These are phyloP conservation scores for Macaranga tanarius DNA, from an alignment of 441 rosid genomes.

Conservation along the genomic window DNA sequence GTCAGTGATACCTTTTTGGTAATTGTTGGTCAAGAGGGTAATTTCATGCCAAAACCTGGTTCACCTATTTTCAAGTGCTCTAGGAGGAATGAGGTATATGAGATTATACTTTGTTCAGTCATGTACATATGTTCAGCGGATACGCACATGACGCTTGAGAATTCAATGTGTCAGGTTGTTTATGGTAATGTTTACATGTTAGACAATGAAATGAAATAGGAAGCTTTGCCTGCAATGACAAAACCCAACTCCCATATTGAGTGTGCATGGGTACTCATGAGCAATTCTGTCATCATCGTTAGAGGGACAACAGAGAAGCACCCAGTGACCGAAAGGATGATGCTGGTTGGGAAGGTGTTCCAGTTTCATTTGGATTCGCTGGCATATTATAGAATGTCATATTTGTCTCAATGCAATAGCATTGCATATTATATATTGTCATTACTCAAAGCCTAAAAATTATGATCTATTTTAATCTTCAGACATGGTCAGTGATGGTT, in stretches of 20 bases:
- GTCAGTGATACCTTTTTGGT: conserved; percentile 57
- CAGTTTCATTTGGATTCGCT: conserved; percentile 57
- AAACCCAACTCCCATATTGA: conserved; percentile 85
- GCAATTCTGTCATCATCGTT: conserved; percentile 63
- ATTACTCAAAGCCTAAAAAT: too few relatives aligned
- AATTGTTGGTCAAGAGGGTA: conserved; percentile 94
- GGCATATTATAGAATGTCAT: conserved; percentile 35
- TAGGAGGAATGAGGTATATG: conserved; percentile 68
- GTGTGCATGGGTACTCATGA: conserved; percentile 73
- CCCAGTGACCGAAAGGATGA: conserved; percentile 74
- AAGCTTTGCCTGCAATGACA: conserved; percentile 66
- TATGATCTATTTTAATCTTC: too few relatives aligned
- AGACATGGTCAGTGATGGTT: too few relatives aligned
- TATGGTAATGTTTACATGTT: conserved; percentile 80
- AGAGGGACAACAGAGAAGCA: conserved; percentile 93
- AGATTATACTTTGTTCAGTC: not conserved
- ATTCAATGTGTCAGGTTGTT: conserved; percentile 51
- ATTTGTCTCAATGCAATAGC: too few relatives aligned
- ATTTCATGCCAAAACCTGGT: conserved; percentile 90
- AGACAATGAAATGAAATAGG: conserved; percentile 76
- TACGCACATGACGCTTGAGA: not conserved
- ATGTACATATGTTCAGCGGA: not conserved
- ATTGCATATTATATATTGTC: too few relatives aligned
- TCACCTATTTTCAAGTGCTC: conserved; percentile 91
- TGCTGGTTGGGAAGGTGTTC: conserved; percentile 77